Evolutionary conservation across 306 rosid genomes (phyloP).

Genomic region (Oemleria cerasiformis): DNA sequence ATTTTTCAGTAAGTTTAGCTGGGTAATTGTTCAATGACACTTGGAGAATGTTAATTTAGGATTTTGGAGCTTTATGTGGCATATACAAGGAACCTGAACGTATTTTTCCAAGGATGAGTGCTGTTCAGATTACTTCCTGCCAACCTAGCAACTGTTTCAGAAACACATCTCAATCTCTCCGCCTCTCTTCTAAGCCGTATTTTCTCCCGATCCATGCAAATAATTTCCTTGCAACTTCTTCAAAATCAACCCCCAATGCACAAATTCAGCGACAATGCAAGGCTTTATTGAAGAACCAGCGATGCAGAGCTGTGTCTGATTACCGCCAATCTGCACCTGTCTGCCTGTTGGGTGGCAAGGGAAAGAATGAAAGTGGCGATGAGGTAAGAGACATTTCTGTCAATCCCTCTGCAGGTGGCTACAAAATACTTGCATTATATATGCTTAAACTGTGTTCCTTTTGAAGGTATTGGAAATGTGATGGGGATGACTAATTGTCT

Average conservation of each 20-base stretch:
- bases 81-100: neutral
- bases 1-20: neutral
- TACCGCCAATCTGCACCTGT: neutral
- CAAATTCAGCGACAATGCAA: neutral
- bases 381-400: neutral
- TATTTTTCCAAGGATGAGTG: neutral
- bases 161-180: slow-evolving; percentile 2
- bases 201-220: neutral
- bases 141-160: slow-evolving; percentile 15
- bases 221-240: neutral
- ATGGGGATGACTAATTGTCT: neutral
- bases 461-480: neutral
- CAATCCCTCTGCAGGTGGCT: neutral
- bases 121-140: slow-evolving; percentile 5
- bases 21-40: neutral
- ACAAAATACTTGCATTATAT: neutral
- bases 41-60: slow-evolving; percentile 1
- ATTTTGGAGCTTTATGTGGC: slow-evolving; percentile 1
- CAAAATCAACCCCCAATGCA: neutral
- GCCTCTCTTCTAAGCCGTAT: neutral
- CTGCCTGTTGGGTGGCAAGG: slow-evolving; percentile 15
- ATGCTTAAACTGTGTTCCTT: neutral
- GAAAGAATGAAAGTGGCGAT: slow-evolving; percentile 3
- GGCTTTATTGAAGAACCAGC: neutral
- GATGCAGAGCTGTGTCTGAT: neutral